A percentile compares a stretch with the other conserved stretches of the same genome.
These are phyloP conservation scores for Scedosporium minutisporum DNA, from an alignment of 2,329 filamentous ascomycete genomes.

Conservation along the genomic window DNA sequence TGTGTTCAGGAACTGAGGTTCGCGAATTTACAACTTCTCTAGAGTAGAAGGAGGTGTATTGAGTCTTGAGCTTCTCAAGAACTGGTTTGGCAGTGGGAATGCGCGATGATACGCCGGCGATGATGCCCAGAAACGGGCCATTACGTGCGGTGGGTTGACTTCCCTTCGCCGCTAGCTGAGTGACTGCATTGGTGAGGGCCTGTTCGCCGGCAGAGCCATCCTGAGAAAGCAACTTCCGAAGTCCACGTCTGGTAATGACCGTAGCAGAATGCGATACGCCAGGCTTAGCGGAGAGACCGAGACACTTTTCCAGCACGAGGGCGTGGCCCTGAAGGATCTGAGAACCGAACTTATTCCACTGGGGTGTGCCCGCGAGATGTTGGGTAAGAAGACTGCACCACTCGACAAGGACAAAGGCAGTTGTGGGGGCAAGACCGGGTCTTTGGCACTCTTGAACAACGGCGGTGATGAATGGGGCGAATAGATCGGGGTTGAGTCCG, in stretches of 20 bases:
- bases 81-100: constrained; percentile 52
- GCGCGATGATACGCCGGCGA: constrained; percentile 78
- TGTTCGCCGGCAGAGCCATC: constrained; percentile 47
- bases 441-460: constrained; percentile 69
- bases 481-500: constrained; percentile 40
- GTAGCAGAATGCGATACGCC: constrained; percentile 65
- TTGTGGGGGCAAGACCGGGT: constrained; percentile 64
- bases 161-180: constrained; percentile 59
- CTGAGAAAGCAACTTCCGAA: constrained; percentile 62
- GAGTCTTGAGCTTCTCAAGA: constrained; percentile 55
- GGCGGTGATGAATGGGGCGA: constrained; percentile 49
- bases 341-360: constrained; percentile 55
- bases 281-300: constrained; percentile 53
- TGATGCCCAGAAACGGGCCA: constrained; percentile 69
- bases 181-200: constrained; percentile 53
- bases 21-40: constrained; percentile 79
- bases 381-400: constrained; percentile 80
- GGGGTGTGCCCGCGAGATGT: constrained; percentile 49
- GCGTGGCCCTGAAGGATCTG: constrained; percentile 62
- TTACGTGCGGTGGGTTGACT: constrained; percentile 56
- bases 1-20: constrained; percentile 57
- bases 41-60: constrained; percentile 73
- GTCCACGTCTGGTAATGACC: constrained; percentile 66
- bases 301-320: constrained; percentile 66
- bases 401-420: constrained; percentile 80